These are phyloP conservation scores for Juncus effusus DNA, from an alignment of 176 grass and related monocot genomes.

Conservation along the genomic window DNA sequence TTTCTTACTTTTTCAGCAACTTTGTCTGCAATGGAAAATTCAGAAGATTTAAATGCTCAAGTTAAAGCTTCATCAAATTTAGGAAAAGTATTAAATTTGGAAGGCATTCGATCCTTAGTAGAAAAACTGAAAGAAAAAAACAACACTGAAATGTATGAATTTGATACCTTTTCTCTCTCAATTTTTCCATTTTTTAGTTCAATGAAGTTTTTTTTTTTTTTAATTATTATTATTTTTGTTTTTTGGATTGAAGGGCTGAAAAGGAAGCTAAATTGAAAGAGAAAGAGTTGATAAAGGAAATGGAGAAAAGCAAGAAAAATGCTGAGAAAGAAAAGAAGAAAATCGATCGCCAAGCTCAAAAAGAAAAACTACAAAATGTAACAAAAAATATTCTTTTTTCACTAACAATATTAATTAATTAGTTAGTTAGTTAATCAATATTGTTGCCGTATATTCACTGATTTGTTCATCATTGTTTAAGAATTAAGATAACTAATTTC, in stretches of 20 bases:
- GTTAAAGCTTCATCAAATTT: slow-evolving; percentile 51
- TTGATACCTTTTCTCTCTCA: slow-evolving; percentile 8
- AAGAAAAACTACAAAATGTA: slow-evolving; percentile 53
- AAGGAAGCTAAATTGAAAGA: slow-evolving; percentile 45
- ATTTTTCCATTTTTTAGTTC: not conserved
- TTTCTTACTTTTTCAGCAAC: slow-evolving; percentile 31
- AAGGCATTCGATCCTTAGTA: slow-evolving; percentile 58
- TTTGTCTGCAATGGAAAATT: slow-evolving; percentile 43
- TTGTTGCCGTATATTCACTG: not conserved
- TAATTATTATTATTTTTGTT: slow-evolving; percentile 12
- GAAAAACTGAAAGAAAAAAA: slow-evolving; percentile 51
- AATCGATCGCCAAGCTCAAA: slow-evolving; percentile 40
- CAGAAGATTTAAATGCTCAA: slow-evolving; percentile 28
- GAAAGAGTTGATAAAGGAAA: slow-evolving; percentile 48
- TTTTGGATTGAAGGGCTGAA: slow-evolving; percentile 35
- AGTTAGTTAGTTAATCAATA: not conserved
- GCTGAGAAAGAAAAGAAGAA: slow-evolving; percentile 36
- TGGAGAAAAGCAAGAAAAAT: slow-evolving; percentile 38
- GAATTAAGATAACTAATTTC: not conserved
- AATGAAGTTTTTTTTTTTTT: not conserved
- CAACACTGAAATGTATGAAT: slow-evolving; percentile 47
- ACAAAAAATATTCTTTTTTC: slow-evolving; percentile 20
- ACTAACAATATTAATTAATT: slow-evolving; percentile 16
- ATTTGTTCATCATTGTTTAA: not conserved
- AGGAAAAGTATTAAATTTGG: slow-evolving; percentile 52